A percentile compares a stretch with the other conserved stretches of the same genome.
phyloP scores from a whole-genome alignment of 805 yeast genomes.

The Ogataea ganodermae region DNA sequence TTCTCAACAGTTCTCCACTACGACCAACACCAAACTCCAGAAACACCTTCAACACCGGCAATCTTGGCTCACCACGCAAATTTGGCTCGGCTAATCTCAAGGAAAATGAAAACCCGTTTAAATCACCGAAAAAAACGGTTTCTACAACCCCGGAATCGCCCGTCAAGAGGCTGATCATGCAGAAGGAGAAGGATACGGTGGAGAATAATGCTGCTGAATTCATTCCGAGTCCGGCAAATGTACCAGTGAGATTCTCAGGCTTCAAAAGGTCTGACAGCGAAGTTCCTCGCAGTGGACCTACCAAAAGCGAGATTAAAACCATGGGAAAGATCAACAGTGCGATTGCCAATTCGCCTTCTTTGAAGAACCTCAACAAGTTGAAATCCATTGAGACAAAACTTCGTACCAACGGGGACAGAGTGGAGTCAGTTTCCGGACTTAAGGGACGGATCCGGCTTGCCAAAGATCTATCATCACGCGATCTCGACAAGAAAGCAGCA shows the following conservation, averaged over 20 bases:
- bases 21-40: slow-evolving; percentile 15
- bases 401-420: slow-evolving; percentile 13
- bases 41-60: slow-evolving; percentile 10
- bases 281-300: slow-evolving; percentile 13
- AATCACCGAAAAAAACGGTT: slow-evolving; percentile 11
- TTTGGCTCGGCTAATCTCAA: slow-evolving; percentile 21
- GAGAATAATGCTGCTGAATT: slow-evolving; percentile 29
- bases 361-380: slow-evolving; percentile 37
- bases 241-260: slow-evolving; percentile 21
- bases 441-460: slow-evolving; percentile 18
- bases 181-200: slow-evolving; percentile 35
- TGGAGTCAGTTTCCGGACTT: slow-evolving; percentile 23
- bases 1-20: slow-evolving; percentile 22
- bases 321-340: slow-evolving; percentile 37
- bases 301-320: slow-evolving; percentile 31
- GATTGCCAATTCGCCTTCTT: slow-evolving; percentile 39
- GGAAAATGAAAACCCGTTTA: slow-evolving; percentile 31
- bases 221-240: slow-evolving; percentile 28
- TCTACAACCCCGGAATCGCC: slow-evolving; percentile 25
- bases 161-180: slow-evolving; percentile 36
- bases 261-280: slow-evolving; percentile 15
- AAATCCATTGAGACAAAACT: slow-evolving; percentile 33
- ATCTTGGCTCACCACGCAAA: slow-evolving; percentile 13
- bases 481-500: slow-evolving; percentile 8
- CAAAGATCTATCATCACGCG: slow-evolving; percentile 16